Base-by-base conservation (phyloP, 1,139 yeast genomes). In the Blastobotrys serpentis region DNA sequence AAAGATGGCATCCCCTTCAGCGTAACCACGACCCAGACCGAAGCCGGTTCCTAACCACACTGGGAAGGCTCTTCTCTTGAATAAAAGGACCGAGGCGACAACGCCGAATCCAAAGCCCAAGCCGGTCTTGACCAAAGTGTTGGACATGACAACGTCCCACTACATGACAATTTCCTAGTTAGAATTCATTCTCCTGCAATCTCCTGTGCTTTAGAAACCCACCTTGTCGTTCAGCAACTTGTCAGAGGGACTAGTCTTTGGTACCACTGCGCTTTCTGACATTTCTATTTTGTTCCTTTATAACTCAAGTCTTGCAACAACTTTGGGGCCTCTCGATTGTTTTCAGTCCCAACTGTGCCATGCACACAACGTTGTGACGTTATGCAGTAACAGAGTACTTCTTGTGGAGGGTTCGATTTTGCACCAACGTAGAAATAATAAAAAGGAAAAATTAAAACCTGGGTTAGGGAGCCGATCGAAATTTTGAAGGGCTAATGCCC, bases 91-190 rank as follows among this genome's bases (percentile, higher is more conserved):
- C n/a, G 96, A 87, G 34, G 95, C 86, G 52, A 90, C 78, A 42
- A 94, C 96, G 70, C 99, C 99, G 44, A 86, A 95, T 54, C 98
- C 98, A 58, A 94, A 84, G 48, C 99, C 98, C 58, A 94, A 78
- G n/a, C 97, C 96, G 62, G 97, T 85, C 73, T 92, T 92, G 61
- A 94, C 95, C 60, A 94, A 76, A 55, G 94, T 82, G 74, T 94
- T 94, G 55, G 98, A 88, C 64, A 94, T 77, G 49, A 90, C 97
- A 57, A 90, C 88, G 68, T 94, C 99, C 98, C 98, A 94, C 78
- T 80, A 26, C 32, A 29, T n/a, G n/a, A n/a, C n/a, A 6, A 16
- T 14, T 19, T 23, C 30, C 37, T 22, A 39, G 39, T 44, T 47
- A 42, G 44, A 50, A 51, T 41, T 47, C 26, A 39, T 30, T 38